Base-by-base conservation (phyloP, 371 early-diverging fungal genomes). In the Mortierella sp. region DNA sequence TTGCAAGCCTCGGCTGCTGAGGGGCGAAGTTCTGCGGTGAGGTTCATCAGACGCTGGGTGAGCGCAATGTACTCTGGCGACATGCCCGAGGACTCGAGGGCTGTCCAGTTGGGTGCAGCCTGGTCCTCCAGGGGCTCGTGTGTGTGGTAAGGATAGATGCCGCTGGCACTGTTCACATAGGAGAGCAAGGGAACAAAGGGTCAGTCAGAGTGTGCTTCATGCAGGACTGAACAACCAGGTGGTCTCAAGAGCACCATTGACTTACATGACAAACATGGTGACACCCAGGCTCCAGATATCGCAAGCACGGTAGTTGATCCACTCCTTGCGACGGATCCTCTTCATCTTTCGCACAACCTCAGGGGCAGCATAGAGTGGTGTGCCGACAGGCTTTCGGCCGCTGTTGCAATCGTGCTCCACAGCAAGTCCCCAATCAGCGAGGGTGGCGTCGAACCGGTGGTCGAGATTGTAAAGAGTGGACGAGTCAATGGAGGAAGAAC, bases 221-320 rank as follows among this genome's bases (percentile, higher is more conserved):
- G 49, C 6, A 8, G 9, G 9, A 7, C 21, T 14, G 26, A 31
- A 34, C 49, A 18, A 21, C 50, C 31, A 9, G 28, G 56, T 3
- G 24, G 14, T 21, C 18, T 5, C 21, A 21, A 50, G 21, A 46
- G 21, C 47, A 14, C 14, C 10, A 39, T 39, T 39, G 1, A 67
- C 72, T 63, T 72, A 72, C 68, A 74, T 50, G 12, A 74, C 74
- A 64, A 74, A 74, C 74, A 74, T 74, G 41, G 74, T 74, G 10
- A 74, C 74, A 10, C 74, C 74, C 61, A 74, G 46, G 21, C 69
- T 68, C 74, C 74, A 74, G 49, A 74, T 74, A 54, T 74, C 74
- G 52, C 74, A 74, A 2, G 74, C 74, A n/a, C 74, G 68, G 28
- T 74, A 74, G 60, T 74, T 74, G 58, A 74, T 74, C 74, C 74